Conservation (phyloP, 257 asterid genomes). For the Capsicum rhomboideum region DNA sequence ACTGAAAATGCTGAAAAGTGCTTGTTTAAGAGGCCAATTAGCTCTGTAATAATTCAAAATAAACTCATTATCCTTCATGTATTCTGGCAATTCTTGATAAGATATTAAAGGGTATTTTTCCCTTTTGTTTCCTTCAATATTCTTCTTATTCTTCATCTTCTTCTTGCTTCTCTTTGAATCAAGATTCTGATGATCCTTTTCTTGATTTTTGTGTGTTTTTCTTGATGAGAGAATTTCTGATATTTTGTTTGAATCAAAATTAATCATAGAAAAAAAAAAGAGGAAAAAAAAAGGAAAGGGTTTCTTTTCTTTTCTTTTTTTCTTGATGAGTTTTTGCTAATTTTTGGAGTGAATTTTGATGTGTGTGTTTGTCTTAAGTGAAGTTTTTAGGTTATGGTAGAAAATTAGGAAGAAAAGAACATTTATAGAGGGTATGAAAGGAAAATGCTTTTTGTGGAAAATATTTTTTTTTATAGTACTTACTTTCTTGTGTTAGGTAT, state of each 20-base stretch:
- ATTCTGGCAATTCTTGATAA: slow-evolving; percentile 67
- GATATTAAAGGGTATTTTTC: slow-evolving; percentile 35
- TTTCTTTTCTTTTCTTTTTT: slow-evolving; percentile 17
- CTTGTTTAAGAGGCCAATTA: slow-evolving; percentile 73
- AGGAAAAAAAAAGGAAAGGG: too few species aligned
- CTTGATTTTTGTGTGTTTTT: not conserved
- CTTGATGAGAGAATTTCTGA: too few species aligned
- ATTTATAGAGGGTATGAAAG: slow-evolving; percentile 21
- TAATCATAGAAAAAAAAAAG: slow-evolving; percentile 10
- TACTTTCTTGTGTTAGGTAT: too few species aligned
- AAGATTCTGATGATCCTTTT: not conserved
- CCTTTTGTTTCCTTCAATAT: not conserved
- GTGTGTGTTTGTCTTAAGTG: slow-evolving; percentile 8
- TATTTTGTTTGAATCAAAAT: not conserved
- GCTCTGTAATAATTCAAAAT: slow-evolving; percentile 73
- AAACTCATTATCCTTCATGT: slow-evolving; percentile 91
- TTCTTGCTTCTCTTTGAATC: not conserved
- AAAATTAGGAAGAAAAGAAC: slow-evolving; percentile 22
- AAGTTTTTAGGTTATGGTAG: slow-evolving; percentile 7
- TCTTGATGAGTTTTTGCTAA: slow-evolving; percentile 22
- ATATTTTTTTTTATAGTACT: too few species aligned
- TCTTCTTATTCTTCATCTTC: slow-evolving; percentile 4
- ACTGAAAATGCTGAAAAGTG: slow-evolving; percentile 69
- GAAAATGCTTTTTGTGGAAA: too few species aligned
- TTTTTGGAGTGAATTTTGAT: slow-evolving; percentile 12